A percentile compares a stretch with the other conserved stretches of the same genome.
Conservation (phyloP, 768 basidiomycete species). For the Antrodiella citrinella region DNA sequence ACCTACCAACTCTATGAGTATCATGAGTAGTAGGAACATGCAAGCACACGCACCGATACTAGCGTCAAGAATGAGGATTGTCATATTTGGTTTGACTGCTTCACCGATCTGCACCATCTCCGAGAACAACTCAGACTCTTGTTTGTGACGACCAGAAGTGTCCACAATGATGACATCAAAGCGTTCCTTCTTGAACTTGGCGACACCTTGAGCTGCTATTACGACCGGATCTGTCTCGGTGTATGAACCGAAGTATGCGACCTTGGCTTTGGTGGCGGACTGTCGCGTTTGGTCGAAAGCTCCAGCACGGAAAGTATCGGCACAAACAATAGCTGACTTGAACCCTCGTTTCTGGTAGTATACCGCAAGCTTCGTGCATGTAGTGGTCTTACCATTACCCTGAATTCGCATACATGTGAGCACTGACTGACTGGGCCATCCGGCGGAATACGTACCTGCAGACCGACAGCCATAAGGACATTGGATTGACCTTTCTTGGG, state of each 20-base stretch:
- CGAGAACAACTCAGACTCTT: conserved; percentile 92
- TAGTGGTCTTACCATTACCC: conserved; percentile 99
- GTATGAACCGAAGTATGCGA: conserved; percentile 98
- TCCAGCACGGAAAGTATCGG: conserved; percentile 98
- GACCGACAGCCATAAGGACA: conserved; percentile 95
- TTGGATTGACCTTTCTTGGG: conserved; percentile 92
- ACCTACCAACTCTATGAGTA: conserved; percentile 32
- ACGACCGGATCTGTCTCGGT: conserved; percentile 97
- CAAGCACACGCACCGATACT: conserved; percentile 67
- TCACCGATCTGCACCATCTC: conserved; percentile 97
- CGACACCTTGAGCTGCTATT: conserved; percentile 90
- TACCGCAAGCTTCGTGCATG: conserved; percentile 96
- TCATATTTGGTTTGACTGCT: conserved; percentile 95
- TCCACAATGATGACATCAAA: conserved; percentile 99
- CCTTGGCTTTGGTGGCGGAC: conserved; percentile 97
- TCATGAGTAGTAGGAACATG: neutral
- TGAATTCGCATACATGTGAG: conserved; percentile 27
- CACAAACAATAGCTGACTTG: conserved; percentile 95
- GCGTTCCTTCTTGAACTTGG: conserved; percentile 96
- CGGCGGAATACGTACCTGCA: conserved; percentile 55
- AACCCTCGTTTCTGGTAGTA: conserved; percentile 96
- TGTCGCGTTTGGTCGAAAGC: conserved; percentile 99
- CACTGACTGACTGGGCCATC: neutral
- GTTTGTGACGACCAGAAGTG: conserved; percentile 94
- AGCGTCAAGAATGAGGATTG: conserved; percentile 89